Evolutionary conservation across 1,284 basidiomycete species (phyloP), one percentile per base, ranked within the genome.

Genomic region (Cryptococcus deneoformans): DNA sequence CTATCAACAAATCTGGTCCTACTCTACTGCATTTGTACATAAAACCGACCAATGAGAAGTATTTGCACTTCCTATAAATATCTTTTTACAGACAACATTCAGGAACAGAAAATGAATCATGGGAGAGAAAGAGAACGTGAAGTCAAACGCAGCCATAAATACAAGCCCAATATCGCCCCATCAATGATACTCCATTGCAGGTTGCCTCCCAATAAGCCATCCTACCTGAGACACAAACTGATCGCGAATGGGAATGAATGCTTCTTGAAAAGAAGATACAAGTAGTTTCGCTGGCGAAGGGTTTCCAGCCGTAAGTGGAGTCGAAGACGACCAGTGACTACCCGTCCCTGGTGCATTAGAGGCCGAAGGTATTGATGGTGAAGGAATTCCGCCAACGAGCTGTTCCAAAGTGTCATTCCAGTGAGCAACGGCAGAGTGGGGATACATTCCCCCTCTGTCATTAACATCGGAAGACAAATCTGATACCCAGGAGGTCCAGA

Each of bases 391-490:
- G n/a, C n/a, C 9, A 43, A 46, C 48, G 7, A 76, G 51, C 12
- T 59, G 39, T 11, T 70, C 69, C 9, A 76, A 50, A 10, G 63
- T 61, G 16, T 69, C 64, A 11, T 61, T 63, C 75, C 75, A 77
- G 2, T 49, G 52, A 10, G 59, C 46, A 7, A 75, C 73, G 14
- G 59, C 58, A 2, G 64, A 61, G 35, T 67, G 64, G 0, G 72
- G 69, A 53, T 64, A 75, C 73, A 77, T 77, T 8, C 69, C 73
- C 73, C 72, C 72, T 11, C 62, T 62, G 37, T 64, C 59, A 61
- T 77, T 77, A 49, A 76, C 72, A 45, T 73, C 70, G 8, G 64
- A 56, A 0, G 64, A 65, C 6, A 77, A 53, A 14, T 51, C 52
- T 2, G 50, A 38, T 20, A 73, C 49, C 75, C 73, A 76, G 8